Conservation (phyloP, 2,329 filamentous ascomycete species). For the Fusarium proliferatum region DNA sequence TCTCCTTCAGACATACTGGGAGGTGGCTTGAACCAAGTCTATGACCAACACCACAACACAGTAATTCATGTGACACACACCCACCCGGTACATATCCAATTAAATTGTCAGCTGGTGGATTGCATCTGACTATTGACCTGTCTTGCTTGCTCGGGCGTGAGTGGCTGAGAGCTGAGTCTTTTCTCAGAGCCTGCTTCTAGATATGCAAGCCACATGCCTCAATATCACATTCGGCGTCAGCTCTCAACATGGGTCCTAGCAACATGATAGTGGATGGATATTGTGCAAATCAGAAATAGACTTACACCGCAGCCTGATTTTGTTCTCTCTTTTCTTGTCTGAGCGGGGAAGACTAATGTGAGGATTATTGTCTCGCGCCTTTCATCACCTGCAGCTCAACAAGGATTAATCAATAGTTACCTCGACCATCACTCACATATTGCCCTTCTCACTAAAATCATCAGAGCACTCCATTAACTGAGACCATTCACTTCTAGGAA, state of each 20-base stretch:
- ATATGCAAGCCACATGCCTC: slow-evolving; percentile 11
- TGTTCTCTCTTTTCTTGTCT: neutral
- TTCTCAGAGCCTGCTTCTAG: slow-evolving; percentile 9
- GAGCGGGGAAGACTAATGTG: neutral
- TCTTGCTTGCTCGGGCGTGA: neutral
- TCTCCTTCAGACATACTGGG: neutral
- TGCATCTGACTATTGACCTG: neutral
- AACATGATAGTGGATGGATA: neutral
- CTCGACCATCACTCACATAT: neutral
- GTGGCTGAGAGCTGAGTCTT: neutral
- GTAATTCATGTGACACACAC: neutral
- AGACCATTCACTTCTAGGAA: too few species aligned
- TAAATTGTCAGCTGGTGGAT: neutral
- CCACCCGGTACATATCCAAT: neutral
- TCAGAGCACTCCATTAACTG: neutral
- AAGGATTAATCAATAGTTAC: neutral
- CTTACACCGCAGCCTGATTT: neutral
- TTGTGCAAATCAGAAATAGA: neutral
- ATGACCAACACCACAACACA: neutral
- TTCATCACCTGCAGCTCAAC: neutral
- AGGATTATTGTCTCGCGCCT: neutral
- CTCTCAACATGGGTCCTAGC: neutral
- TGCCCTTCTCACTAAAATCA: neutral
- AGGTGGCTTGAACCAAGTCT: neutral
- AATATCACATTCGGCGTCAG: slow-evolving; percentile 1